These are phyloP conservation scores for Pneumocystis wakefieldiae DNA, from an alignment of 1,139 yeast species.

Conservation along the genomic window DNA sequence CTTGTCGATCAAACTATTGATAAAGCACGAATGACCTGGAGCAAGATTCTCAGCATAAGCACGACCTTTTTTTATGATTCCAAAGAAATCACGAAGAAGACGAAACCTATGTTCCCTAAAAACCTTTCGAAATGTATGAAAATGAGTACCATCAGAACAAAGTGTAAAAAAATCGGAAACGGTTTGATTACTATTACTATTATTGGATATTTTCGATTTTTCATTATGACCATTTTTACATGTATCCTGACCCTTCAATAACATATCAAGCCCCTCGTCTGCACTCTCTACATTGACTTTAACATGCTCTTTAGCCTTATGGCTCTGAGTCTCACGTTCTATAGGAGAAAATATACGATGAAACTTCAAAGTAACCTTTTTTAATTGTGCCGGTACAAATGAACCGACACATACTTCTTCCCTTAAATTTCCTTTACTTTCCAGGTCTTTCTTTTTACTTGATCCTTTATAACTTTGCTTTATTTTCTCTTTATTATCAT, in stretches of 20 bases:
- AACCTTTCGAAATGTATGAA: slow-evolving; percentile 60
- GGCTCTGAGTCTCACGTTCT: not conserved
- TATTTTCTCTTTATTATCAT: too few species aligned
- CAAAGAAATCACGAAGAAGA: slow-evolving; percentile 54
- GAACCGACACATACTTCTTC: not conserved
- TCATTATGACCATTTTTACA: not conserved
- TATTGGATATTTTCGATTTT: not conserved
- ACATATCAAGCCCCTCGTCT: not conserved
- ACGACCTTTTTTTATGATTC: slow-evolving; percentile 32
- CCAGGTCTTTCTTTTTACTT: not conserved
- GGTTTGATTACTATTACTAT: not conserved
- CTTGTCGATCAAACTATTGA: slow-evolving; percentile 67
- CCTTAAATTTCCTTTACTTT: not conserved
- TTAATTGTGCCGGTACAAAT: slow-evolving; percentile 19
- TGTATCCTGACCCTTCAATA: not conserved
- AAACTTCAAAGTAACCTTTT: slow-evolving; percentile 9
- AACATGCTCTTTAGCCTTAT: not conserved
- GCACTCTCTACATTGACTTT: not conserved
- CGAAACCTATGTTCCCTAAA: slow-evolving; percentile 79
- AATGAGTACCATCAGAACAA: slow-evolving; percentile 56
- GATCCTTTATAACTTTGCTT: too few species aligned
- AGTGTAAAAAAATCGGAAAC: slow-evolving; percentile 31
- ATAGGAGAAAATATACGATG: slow-evolving; percentile 12
- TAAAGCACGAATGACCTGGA: slow-evolving; percentile 42
- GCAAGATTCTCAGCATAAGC: slow-evolving; percentile 22